Conservation (phyloP, 306 rosid genomes). For the Inga laurina region DNA sequence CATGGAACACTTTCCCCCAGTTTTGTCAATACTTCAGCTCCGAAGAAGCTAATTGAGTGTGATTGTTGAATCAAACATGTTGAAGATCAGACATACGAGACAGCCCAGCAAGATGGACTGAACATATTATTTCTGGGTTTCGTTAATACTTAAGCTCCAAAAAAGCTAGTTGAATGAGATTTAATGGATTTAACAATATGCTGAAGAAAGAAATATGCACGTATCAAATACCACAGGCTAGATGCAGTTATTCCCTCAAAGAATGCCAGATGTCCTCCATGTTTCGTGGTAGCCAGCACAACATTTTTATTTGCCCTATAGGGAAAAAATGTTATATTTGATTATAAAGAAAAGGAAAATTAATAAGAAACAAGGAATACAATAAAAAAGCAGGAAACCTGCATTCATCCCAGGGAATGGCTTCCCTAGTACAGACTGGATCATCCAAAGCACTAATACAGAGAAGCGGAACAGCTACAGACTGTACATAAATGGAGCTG, state of each 20-base stretch:
- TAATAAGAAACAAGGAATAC: conserved; percentile 8
- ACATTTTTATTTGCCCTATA: conserved; percentile 66
- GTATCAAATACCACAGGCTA: conserved; percentile 64
- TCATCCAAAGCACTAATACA: conserved; percentile 95
- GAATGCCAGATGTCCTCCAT: conserved; percentile 84
- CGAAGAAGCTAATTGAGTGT: conserved; percentile 7
- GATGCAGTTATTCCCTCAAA: conserved; percentile 86
- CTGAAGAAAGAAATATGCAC: conserved; percentile 18
- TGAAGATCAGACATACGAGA: conserved; percentile 24
- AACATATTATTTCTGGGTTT: neutral
- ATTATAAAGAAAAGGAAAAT: conserved; percentile 13
- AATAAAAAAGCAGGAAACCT: conserved; percentile 56
- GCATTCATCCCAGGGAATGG: conserved; percentile 99
- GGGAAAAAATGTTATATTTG: conserved; percentile 23
- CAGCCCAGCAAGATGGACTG: neutral
- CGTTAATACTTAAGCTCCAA: neutral
- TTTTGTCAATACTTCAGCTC: neutral
- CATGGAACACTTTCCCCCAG: neutral
- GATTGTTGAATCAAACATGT: conserved; percentile 11
- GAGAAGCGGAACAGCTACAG: conserved; percentile 87
- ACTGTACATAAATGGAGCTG: conserved; percentile 73
- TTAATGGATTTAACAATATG: conserved; percentile 2
- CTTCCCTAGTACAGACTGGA: conserved; percentile 95
- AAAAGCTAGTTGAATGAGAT: conserved; percentile 7
- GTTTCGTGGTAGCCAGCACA: conserved; percentile 74